Conservation (phyloP, 495 filamentous ascomycete species). For the Neurospora intermedia region DNA sequence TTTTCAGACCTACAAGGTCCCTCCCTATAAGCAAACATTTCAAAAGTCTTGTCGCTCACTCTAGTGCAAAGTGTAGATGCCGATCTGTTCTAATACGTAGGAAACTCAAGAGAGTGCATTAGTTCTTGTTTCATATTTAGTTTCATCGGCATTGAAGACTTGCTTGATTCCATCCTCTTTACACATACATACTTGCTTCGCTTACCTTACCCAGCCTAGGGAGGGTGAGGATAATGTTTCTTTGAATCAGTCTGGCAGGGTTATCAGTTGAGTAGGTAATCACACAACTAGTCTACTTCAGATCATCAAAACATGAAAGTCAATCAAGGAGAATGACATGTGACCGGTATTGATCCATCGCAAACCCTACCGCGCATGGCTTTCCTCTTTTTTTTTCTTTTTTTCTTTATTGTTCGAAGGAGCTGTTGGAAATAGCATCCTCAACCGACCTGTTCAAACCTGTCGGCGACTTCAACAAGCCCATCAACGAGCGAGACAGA, state of each 20-base stretch:
- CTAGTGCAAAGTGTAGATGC: background rate
- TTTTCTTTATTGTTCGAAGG: background rate
- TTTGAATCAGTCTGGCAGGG: background rate
- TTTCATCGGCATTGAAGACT: background rate
- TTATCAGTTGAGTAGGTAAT: background rate
- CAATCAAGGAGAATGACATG: background rate
- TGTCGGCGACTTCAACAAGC: background rate
- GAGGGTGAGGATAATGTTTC: background rate
- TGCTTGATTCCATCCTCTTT: background rate
- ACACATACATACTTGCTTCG: background rate
- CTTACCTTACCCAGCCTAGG: background rate
- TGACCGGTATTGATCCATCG: background rate
- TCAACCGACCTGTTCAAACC: background rate
- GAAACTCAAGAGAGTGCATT: background rate
- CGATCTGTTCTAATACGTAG: background rate
- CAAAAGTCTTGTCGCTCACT: background rate
- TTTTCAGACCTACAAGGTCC: background rate
- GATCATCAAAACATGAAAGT: background rate
- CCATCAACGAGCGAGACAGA: background rate
- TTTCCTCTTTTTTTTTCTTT: background rate
- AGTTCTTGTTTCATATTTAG: background rate
- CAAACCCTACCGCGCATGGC: background rate
- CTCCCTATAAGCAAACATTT: background rate
- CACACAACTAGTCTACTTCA: background rate
- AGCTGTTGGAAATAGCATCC: background rate